A percentile compares a stretch with the other conserved stretches of the same genome.
These are phyloP conservation scores for Clitoria ternatea DNA, from an alignment of 306 rosid species.

Conservation along the genomic window DNA sequence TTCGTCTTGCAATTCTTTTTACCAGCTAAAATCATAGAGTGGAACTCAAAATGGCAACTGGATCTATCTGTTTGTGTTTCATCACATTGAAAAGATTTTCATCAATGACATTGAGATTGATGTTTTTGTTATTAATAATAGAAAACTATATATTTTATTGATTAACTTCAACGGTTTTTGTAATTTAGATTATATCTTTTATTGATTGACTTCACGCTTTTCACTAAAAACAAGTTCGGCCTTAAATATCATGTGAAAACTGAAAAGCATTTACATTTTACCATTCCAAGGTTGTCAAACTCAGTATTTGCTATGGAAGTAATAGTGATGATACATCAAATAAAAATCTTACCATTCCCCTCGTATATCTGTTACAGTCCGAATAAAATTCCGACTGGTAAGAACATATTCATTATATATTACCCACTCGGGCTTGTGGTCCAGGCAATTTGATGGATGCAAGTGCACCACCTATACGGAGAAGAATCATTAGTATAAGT, in stretches of 20 bases:
- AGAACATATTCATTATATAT: conserved; percentile 87
- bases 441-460: conserved; percentile 91
- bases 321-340: too few relatives aligned
- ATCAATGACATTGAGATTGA: too few relatives aligned
- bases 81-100: background rate
- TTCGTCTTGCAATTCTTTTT: background rate
- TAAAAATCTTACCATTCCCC: conserved; percentile 76
- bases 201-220: too few relatives aligned
- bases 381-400: conserved; percentile 86
- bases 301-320: too few relatives aligned
- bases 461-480: conserved; percentile 68
- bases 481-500: background rate
- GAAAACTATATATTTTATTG: too few relatives aligned
- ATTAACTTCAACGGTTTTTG: too few relatives aligned
- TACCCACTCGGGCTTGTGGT: conserved; percentile 97
- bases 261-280: too few relatives aligned
- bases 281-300: too few relatives aligned
- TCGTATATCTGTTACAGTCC: conserved; percentile 82
- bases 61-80: background rate
- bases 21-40: background rate
- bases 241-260: too few relatives aligned
- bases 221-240: too few relatives aligned
- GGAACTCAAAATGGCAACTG: background rate
- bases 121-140: too few relatives aligned
- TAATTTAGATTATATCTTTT: too few relatives aligned